These are phyloP conservation scores for Aristolochia californica DNA, from an alignment of 164 flowering plant species.

Conservation along the genomic window DNA sequence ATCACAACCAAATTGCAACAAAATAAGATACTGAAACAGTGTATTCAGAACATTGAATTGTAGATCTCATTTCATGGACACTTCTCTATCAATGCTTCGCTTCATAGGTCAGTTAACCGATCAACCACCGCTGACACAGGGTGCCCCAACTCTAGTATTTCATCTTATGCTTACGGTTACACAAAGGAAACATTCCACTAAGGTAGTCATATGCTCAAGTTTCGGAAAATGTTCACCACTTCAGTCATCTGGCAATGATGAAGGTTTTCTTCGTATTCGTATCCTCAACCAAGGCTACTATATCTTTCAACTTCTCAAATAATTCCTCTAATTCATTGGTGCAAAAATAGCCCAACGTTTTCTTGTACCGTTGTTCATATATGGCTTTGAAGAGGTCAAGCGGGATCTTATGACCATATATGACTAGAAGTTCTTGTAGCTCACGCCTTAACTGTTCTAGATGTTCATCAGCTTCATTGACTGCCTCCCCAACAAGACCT, in stretches of 20 bases:
- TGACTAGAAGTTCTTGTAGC: conserved; percentile 85
- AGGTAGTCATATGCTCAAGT: too few species aligned
- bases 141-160: too few species aligned
- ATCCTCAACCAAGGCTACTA: conserved; percentile 55
- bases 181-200: too few species aligned
- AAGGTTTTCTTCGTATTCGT: conserved; percentile 52
- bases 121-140: too few species aligned
- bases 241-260: conserved; percentile 31
- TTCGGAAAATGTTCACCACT: too few species aligned
- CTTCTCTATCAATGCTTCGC: too few species aligned
- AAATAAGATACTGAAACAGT: too few species aligned
- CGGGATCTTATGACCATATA: conserved; percentile 61
- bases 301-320: conserved; percentile 57
- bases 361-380: conserved; percentile 80
- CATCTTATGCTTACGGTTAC: too few species aligned
- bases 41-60: too few species aligned
- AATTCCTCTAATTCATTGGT: conserved; percentile 58
- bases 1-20: too few species aligned
- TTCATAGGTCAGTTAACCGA: too few species aligned
- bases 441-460: conserved; percentile 53
- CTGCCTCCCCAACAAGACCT: conserved; percentile 10
- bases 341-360: conserved; percentile 53
- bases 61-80: too few species aligned
- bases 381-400: conserved; percentile 54
- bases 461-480: conserved; percentile 14